These are phyloP conservation scores for Aureobasidium sp. DNA, from an alignment of 2,329 filamentous ascomycete species.

Conservation along the genomic window DNA sequence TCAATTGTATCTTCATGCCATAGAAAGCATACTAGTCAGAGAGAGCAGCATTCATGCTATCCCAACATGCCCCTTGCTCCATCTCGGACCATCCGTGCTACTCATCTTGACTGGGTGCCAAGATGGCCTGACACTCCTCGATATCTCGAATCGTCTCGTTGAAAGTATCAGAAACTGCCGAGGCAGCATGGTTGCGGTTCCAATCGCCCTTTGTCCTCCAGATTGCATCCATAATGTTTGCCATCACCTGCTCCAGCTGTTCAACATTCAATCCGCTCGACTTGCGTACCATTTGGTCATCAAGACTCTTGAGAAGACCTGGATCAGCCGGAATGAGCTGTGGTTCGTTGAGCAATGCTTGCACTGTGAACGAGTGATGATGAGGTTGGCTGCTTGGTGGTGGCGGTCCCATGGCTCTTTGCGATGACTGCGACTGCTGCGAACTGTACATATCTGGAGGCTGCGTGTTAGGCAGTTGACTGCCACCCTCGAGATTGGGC, in stretches of 20 bases:
- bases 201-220: slow-evolving; percentile 74
- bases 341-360: slow-evolving; percentile 33
- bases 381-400: slow-evolving; percentile 18
- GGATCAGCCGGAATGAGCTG: slow-evolving; percentile 37
- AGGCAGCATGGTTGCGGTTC: slow-evolving; percentile 69
- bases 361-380: slow-evolving; percentile 25
- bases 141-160: slow-evolving; percentile 67
- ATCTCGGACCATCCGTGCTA: neutral
- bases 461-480: slow-evolving; percentile 58
- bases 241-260: slow-evolving; percentile 89
- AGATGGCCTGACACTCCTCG: slow-evolving; percentile 40
- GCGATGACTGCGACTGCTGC: slow-evolving; percentile 25
- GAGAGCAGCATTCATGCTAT: neutral
- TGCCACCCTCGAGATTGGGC: slow-evolving; percentile 40
- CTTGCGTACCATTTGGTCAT: slow-evolving; percentile 53
- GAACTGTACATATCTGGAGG: slow-evolving; percentile 30
- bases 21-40: neutral
- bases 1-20: neutral
- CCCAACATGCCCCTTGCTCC: neutral
- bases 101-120: slow-evolving; percentile 32
- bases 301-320: slow-evolving; percentile 46
- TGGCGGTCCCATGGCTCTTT: slow-evolving; percentile 25
- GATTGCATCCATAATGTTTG: slow-evolving; percentile 80
- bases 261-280: slow-evolving; percentile 80
- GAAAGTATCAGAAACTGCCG: slow-evolving; percentile 58